Base-by-base conservation (phyloP, 768 basidiomycete species). In the Russula lepida region DNA sequence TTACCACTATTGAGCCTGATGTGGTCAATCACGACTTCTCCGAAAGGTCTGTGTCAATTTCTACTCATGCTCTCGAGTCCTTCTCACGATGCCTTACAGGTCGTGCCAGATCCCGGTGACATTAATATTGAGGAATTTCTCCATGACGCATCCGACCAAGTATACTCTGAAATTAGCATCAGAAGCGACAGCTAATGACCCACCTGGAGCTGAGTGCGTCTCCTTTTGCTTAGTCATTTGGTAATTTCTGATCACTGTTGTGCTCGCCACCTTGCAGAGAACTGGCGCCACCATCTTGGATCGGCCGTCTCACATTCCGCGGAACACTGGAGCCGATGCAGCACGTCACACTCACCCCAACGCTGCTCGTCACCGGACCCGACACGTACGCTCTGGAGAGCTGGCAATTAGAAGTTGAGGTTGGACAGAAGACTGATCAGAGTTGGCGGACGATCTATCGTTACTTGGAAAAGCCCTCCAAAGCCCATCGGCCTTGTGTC, bases 381-480 rank as follows among this genome's bases (percentile, higher is more conserved):
- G 89, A 89, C 13, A 76, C 77, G 25, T 88, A 89, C 69, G 74
- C 74, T 13, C 74, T 92, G 17, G 79, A 79, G 32, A 79, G 81
- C 5, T 95, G 92, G 91, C 75, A 74, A 43, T 66, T 89, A 11
- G 85, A 88, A 67, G 84, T 83, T 1, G 77, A 84, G 56, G 85
- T 87, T n/a, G 76, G 78, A 12, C 78, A 83, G 56, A 54, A 47
- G 51, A 44, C 59, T 32, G 62, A 56, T 50, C 35, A 59, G 12
- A 6, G 60, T 19, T 76, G 76, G 77, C 66, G 61, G 56, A 72
- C 74, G 6, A 70, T 76, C 64, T 74, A 73, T 32, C 72, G 70
- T 43, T 80, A 81, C 63, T 61, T 75, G 50, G 77, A 79, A 64
- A 69, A 71, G 12, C 70, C 77, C 15, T 67, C 64, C 46, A 58